phyloP scores from a whole-genome alignment of 148 eudicot species.

The Bassia scoparia region DNA sequence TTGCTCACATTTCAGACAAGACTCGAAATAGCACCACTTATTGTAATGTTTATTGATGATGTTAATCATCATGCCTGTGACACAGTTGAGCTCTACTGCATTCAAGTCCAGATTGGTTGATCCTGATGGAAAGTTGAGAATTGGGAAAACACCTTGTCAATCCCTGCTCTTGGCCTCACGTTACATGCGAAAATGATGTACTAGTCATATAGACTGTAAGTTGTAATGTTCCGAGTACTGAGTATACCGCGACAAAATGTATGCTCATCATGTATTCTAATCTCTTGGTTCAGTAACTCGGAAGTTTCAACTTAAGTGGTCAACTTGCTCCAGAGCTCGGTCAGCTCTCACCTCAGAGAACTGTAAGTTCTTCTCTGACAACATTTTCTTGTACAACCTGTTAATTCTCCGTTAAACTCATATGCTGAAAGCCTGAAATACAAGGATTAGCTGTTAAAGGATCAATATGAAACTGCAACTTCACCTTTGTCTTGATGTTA shows the following conservation, averaged over 20 bases:
- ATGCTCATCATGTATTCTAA: not conserved
- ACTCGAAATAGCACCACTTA: not conserved
- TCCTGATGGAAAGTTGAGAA: slow-evolving; percentile 2
- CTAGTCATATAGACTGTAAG: slow-evolving; percentile 19
- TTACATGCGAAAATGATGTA: not conserved
- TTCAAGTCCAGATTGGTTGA: slow-evolving; percentile 19
- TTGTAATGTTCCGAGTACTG: not conserved
- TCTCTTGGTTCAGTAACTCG: slow-evolving; percentile 5
- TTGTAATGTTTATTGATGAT: not conserved
- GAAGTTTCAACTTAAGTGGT: slow-evolving; percentile 3
- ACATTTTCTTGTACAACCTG: not conserved
- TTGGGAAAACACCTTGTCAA: not conserved
- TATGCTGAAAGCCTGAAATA: too few relatives aligned
- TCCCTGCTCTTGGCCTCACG: slow-evolving; percentile 12
- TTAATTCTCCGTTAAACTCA: not conserved
- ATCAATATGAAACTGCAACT: too few relatives aligned
- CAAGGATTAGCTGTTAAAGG: too few relatives aligned
- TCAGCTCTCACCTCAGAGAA: not conserved
- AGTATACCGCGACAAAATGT: not conserved
- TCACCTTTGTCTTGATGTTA: too few relatives aligned
- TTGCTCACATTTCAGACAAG: not conserved
- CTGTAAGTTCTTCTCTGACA: not conserved
- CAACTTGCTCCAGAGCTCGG: slow-evolving; percentile 7
- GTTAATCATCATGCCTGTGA: not conserved
- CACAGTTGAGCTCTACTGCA: slow-evolving; percentile 22